Evolutionary conservation across 768 basidiomycete genomes (phyloP).

Genomic region (Leccinum sublutescens): DNA sequence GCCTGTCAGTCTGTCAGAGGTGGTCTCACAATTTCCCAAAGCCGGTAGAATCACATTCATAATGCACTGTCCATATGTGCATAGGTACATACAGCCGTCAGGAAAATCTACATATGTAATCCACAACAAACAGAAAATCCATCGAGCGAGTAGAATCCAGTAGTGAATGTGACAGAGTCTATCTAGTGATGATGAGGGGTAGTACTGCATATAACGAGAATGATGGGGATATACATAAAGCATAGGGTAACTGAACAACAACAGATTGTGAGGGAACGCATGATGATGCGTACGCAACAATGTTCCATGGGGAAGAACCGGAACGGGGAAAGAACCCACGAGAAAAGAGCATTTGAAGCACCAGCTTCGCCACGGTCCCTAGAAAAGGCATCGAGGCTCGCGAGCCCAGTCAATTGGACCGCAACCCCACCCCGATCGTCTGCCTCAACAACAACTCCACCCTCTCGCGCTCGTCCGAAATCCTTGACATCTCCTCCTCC

Average conservation of each 20-base stretch:
- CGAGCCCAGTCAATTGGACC: conserved; percentile 20
- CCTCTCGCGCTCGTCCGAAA: conserved; percentile 63
- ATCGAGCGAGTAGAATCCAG: background rate
- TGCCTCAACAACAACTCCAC: conserved; percentile 67
- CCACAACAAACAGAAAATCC: no score
- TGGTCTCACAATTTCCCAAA: no score
- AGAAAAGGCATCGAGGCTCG: background rate
- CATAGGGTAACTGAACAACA: background rate
- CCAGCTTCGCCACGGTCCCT: background rate
- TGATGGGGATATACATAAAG: background rate
- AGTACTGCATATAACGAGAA: background rate
- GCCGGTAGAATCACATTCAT: no score
- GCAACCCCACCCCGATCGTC: conserved; percentile 48
- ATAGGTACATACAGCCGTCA: no score
- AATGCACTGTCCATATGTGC: no score
- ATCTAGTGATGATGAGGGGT: background rate
- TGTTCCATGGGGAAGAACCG: background rate
- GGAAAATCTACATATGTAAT: no score
- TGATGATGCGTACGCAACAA: background rate
- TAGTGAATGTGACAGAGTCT: background rate
- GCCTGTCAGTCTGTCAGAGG: no score
- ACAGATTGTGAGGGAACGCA: background rate
- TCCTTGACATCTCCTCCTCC: conserved; percentile 65
- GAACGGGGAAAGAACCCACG: background rate
- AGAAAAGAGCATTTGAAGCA: background rate